Conservation (phyloP, 129 eudicot genomes). For the Escallonia herrerae region DNA sequence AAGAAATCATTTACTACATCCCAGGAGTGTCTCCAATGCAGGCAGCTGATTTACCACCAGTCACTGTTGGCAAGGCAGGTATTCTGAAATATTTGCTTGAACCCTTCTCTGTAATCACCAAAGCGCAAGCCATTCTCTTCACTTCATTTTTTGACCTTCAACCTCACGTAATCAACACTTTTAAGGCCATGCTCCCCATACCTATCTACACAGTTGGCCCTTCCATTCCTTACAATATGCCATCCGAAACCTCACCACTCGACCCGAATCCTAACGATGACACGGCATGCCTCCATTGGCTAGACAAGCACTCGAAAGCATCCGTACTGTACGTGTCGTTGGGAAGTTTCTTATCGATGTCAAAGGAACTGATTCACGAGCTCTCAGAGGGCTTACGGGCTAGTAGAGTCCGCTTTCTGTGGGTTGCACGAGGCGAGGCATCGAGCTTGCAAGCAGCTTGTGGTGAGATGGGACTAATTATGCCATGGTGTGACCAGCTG, state of each 20-base stretch:
- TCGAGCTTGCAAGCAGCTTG: background rate
- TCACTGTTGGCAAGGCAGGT: background rate
- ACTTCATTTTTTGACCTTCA: background rate
- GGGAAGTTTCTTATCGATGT: conserved; percentile 22
- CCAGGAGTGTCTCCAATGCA: background rate
- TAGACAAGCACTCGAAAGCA: conserved; percentile 15
- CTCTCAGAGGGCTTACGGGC: conserved; percentile 12
- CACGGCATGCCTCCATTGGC: conserved; percentile 7
- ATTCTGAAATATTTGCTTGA: background rate
- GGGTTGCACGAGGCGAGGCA: conserved; percentile 14
- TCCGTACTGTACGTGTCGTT: conserved; percentile 26
- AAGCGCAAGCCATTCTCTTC: background rate
- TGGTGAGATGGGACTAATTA: conserved; percentile 11
- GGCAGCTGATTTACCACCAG: background rate
- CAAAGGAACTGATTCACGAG: conserved; percentile 19
- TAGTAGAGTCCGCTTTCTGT: conserved; percentile 22
- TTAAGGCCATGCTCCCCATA: background rate
- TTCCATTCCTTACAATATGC: background rate
- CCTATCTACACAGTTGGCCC: conserved; percentile 1
- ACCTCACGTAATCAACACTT: background rate
- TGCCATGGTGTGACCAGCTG: conserved; percentile 12
- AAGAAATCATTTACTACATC: background rate
- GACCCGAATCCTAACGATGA: background rate
- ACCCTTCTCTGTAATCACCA: background rate
- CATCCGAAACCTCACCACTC: too few relatives aligned